These are phyloP conservation scores for Cornus controversa DNA, from an alignment of 148 eudicot species.

Conservation along the genomic window DNA sequence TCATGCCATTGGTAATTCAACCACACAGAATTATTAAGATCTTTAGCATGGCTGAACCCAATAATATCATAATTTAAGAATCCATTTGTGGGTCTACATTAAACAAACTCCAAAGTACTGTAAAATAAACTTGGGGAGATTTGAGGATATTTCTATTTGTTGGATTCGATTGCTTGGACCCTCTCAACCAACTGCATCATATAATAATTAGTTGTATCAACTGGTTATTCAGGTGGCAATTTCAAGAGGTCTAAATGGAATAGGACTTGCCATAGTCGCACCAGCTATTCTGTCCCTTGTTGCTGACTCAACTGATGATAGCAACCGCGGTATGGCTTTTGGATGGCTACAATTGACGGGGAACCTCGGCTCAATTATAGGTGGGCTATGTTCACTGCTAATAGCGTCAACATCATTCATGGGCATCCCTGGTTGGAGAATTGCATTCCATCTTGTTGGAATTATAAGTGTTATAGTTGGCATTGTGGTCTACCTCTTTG, in stretches of 20 bases:
- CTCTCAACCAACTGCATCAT: not conserved
- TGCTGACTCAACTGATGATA: constrained; percentile 89
- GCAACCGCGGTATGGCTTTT: constrained; percentile 83
- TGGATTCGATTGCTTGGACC: not conserved
- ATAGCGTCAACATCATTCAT: constrained; percentile 68
- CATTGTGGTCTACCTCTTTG: constrained; percentile 66
- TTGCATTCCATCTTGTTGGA: constrained; percentile 81
- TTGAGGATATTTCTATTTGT: not conserved
- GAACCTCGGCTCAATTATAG: constrained; percentile 71
- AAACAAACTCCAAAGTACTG: no score
- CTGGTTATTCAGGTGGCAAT: constrained; percentile 65
- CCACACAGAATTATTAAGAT: no score
- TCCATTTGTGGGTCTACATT: not conserved
- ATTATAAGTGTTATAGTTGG: constrained; percentile 70
- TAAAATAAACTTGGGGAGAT: not conserved
- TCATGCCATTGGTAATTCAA: no score
- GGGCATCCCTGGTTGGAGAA: constrained; percentile 90
- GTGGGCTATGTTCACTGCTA: constrained; percentile 60
- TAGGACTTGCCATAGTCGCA: constrained; percentile 84
- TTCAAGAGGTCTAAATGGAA: constrained; percentile 81
- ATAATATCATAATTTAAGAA: not conserved
- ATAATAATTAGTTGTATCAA: constrained; percentile 10
- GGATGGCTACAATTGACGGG: constrained; percentile 80
- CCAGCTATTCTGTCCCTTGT: constrained; percentile 85
- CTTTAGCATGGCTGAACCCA: no score